Base-by-base conservation (phyloP, 805 yeast species). In the Ascoidea tarda region DNA sequence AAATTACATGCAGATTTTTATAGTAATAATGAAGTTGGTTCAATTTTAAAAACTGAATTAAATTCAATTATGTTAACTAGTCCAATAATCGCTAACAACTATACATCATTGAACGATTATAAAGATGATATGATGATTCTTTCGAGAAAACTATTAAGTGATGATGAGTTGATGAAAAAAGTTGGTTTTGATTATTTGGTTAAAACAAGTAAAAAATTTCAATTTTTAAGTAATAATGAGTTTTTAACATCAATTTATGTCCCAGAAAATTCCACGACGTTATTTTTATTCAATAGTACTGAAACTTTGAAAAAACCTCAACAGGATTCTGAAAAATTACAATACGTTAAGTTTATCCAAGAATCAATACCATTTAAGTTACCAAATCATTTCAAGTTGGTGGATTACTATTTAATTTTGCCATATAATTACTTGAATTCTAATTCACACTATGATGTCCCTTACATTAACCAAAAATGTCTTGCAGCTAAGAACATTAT, bases 241-340 rank as follows among this genome's bases (percentile, higher is more conserved):
- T 1, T 53, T 53, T 48, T 52, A 57, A 47, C 46, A 50, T 56
- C 55, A 3, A 53, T 66, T 8, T 58, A 59, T 21, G 53, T 73
- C 2, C 77, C 78, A 0, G 56, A 62, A 33, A 63, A 59, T 28
- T 60, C 70, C 6, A 62, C 61, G 31, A 68, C 65, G 1, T 57
- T 71, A 47, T 72, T 74, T 56, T 46, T 74, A 12, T 72, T 72
- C 62, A 71, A 72, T 53, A 61, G 69, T 5, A 58, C 63, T 3
- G 59, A 59, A 33, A 50, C 58, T 0, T 49, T 59, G 14, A 46
- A 49, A 12, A 46, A 53, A 47, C 59, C 62, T 44, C 54, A 53
- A 48, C 45, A 52, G 16, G 52, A 52, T 47, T 46, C 59, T 14
- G 51, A 52, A 33, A 45, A 38, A 10, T 38, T 49, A 48, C 59